Evolutionary conservation across 2,329 filamentous ascomycete species (phyloP), one percentile per base, ranked within the genome.

Genomic region (Diaporthe capsici): DNA sequence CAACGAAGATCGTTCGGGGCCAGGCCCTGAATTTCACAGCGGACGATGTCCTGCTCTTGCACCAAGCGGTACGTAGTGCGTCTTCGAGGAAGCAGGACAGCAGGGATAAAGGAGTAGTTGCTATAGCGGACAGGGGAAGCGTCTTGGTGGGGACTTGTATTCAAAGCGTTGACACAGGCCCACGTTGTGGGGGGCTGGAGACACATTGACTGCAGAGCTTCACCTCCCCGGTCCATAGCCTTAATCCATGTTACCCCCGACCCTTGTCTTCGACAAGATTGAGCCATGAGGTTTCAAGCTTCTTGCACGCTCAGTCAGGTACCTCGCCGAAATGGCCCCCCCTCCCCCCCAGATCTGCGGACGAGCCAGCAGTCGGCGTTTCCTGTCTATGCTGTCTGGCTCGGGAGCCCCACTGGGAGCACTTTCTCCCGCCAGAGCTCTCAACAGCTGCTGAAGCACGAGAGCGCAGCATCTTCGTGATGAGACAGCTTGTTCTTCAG

Each of bases 181-280:
- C 65, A 47, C 49, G 74, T 34, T 34, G 70, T 67, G 67, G 75
- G 72, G 72, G 75, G 72, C 75, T 76, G 75, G 42, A 68, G 72
- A 47, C 42, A 76, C 72, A 72, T 39, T 44, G 58, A 61, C 55
- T 74, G 39, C 68, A 51, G 47, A 60, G 58, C 51, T 72, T 55
- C 68, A 65, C 51, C 58, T 58, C 72, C 75, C 72, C 37, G 65
- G 58, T 71, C 37, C 65, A 44, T 63, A 71, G 42, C 75, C 75
- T 73, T 72, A 73, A 71, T 57, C 72, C 67, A 67, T 58, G 72
- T 28, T 63, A 53, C 37, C 75, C 57, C 65, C 60, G 55, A 61
- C 72, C 75, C 71, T 63, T 63, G 65, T 68, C 57, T 47, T 51
- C 57, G 72, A 31, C 65, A 65, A 34, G 39, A 73, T 57, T 61